Conservation (phyloP, 768 basidiomycete species). For the Suillus sp. region DNA sequence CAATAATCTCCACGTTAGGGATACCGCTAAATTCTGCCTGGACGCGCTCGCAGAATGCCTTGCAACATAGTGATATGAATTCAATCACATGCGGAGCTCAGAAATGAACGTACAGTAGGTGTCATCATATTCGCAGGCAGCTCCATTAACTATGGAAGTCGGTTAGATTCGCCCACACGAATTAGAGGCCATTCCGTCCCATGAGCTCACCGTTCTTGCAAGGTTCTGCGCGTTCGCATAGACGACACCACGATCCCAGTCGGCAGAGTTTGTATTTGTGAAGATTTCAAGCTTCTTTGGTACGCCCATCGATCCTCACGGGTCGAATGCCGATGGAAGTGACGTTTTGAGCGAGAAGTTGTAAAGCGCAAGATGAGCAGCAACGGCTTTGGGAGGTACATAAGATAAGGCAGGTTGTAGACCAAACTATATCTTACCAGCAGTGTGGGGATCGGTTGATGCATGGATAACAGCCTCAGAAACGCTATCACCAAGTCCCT, state of each 20-base stretch:
- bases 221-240: slow-evolving; percentile 82
- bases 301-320: slow-evolving; percentile 52
- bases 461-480: slow-evolving; percentile 66
- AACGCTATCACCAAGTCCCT: slow-evolving; percentile 57
- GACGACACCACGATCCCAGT: slow-evolving; percentile 73
- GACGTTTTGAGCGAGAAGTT: slow-evolving; percentile 80
- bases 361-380: slow-evolving; percentile 72
- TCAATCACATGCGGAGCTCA: background rate
- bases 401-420: slow-evolving; percentile 5
- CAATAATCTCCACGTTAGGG: slow-evolving; percentile 59
- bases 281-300: slow-evolving; percentile 52
- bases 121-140: slow-evolving; percentile 86
- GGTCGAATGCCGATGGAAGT: slow-evolving; percentile 66
- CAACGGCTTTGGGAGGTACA: slow-evolving; percentile 55
- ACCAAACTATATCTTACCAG: slow-evolving; percentile 46
- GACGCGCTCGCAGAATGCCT: slow-evolving; percentile 74
- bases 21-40: slow-evolving; percentile 66
- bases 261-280: slow-evolving; percentile 47
- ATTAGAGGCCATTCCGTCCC: background rate
- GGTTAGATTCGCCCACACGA: background rate
- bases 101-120: slow-evolving; percentile 57
- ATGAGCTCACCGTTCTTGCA: slow-evolving; percentile 63
- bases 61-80: background rate
- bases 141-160: slow-evolving; percentile 65
- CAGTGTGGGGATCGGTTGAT: slow-evolving; percentile 70